A percentile compares a stretch with the other conserved stretches of the same genome.
phyloP scores from a whole-genome alignment of 371 early-diverging fungal species.

The Mucor plumbeus region DNA sequence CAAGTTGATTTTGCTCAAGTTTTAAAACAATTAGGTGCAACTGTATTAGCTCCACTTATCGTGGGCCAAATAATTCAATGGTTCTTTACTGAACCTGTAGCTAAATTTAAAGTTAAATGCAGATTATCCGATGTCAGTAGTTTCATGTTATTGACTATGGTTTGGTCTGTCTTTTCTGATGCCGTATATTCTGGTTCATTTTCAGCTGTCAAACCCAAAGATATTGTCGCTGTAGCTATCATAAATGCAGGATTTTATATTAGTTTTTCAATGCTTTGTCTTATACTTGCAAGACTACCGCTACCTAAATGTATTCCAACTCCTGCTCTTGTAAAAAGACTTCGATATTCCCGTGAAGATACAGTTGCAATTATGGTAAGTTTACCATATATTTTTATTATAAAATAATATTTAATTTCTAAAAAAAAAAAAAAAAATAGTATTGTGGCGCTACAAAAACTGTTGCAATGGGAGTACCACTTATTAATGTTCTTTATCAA shows the following conservation, averaged over 20 bases:
- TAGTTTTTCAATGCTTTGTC: slow-evolving; percentile 48
- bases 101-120: slow-evolving; percentile 54
- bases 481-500: slow-evolving; percentile 74
- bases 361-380: slow-evolving; percentile 66
- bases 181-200: slow-evolving; percentile 67
- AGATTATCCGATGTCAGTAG: slow-evolving; percentile 67
- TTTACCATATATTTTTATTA: background rate
- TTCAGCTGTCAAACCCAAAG: slow-evolving; percentile 54
- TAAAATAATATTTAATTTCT: no score
- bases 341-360: slow-evolving; percentile 56
- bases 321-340: slow-evolving; percentile 29
- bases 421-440: slow-evolving; percentile 17
- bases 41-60: slow-evolving; percentile 68
- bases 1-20: slow-evolving; percentile 60
- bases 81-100: slow-evolving; percentile 59
- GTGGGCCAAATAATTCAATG: slow-evolving; percentile 71
- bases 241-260: slow-evolving; percentile 58
- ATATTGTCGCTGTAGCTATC: slow-evolving; percentile 61
- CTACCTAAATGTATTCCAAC: slow-evolving; percentile 38
- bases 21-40: slow-evolving; percentile 63
- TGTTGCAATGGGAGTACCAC: slow-evolving; percentile 78
- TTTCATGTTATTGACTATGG: slow-evolving; percentile 66
- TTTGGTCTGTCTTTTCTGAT: slow-evolving; percentile 80
- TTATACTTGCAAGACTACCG: slow-evolving; percentile 49
- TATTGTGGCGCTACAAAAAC: slow-evolving; percentile 82